A percentile compares a stretch with the other conserved stretches of the same genome.
Conservation (phyloP, 768 basidiomycete genomes). For the Agrocybe pediades region DNA sequence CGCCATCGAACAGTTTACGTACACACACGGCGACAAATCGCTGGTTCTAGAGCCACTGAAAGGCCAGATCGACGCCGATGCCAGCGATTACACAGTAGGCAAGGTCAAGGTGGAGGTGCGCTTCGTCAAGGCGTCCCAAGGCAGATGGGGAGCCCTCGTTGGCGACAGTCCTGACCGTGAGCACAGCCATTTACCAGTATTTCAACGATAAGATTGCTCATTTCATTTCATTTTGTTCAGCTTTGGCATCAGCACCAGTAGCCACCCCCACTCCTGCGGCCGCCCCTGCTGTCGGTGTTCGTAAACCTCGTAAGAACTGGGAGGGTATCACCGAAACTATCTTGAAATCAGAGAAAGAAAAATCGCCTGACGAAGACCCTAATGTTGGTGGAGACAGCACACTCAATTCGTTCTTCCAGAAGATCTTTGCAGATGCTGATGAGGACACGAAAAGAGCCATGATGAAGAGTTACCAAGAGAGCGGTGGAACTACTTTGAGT, state of each 20-base stretch:
- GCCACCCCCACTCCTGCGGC: slow-evolving; percentile 23
- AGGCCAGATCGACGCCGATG: slow-evolving; percentile 71
- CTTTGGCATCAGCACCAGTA: slow-evolving; percentile 32
- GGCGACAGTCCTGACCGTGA: slow-evolving; percentile 78
- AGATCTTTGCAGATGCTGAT: slow-evolving; percentile 88
- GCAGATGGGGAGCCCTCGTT: slow-evolving; percentile 75
- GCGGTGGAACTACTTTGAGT: slow-evolving; percentile 92
- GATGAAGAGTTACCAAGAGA: slow-evolving; percentile 97
- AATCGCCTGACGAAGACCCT: slow-evolving; percentile 72
- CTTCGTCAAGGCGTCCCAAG: slow-evolving; percentile 64
- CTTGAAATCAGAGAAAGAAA: slow-evolving; percentile 69
- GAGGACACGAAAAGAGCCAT: slow-evolving; percentile 92
- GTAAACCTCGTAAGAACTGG: slow-evolving; percentile 88
- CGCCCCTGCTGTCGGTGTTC: slow-evolving; percentile 35
- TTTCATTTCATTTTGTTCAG: slow-evolving; percentile 1
- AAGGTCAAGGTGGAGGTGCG: slow-evolving; percentile 89
- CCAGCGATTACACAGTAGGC: slow-evolving; percentile 67
- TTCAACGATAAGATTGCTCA: not conserved
- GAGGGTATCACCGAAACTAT: slow-evolving; percentile 76
- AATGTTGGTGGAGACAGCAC: slow-evolving; percentile 89
- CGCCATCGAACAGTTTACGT: slow-evolving; percentile 49
- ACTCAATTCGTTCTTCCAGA: slow-evolving; percentile 88
- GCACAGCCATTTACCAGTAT: slow-evolving; percentile 24
- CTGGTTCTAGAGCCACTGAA: slow-evolving; percentile 79
- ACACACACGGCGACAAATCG: slow-evolving; percentile 69